phyloP scores from a whole-genome alignment of 768 basidiomycete species.

The Tricholoma hemisulphureum region DNA sequence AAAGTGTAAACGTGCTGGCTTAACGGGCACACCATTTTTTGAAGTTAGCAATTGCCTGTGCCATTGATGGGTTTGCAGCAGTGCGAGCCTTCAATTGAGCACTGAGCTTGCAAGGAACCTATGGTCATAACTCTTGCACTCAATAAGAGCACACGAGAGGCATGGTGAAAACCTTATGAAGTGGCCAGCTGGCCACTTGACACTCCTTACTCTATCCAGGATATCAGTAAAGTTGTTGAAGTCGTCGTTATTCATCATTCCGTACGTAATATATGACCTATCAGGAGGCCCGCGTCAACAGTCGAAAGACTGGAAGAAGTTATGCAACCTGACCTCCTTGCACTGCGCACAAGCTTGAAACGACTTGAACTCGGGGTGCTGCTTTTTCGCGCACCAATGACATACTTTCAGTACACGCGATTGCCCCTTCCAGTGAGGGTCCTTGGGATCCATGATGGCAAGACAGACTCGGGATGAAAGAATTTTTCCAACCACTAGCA shows the following conservation, averaged over 20 bases:
- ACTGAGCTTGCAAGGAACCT: slow-evolving; percentile 23
- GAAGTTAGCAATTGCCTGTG: slow-evolving; percentile 19
- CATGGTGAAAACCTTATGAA: slow-evolving; percentile 19
- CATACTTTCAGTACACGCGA: slow-evolving; percentile 27
- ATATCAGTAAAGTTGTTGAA: background rate
- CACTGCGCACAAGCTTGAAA: slow-evolving; percentile 26
- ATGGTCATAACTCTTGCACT: slow-evolving; percentile 1
- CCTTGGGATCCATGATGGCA: slow-evolving; percentile 2
- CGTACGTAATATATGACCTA: slow-evolving; percentile 27
- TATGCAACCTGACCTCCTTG: slow-evolving; percentile 26
- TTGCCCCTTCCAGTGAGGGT: slow-evolving; percentile 22
- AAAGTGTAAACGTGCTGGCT: background rate
- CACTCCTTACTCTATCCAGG: slow-evolving; percentile 24
- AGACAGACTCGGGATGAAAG: slow-evolving; percentile 8
- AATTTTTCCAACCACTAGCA: too few species aligned
- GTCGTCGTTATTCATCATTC: background rate
- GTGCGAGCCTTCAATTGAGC: slow-evolving; percentile 14
- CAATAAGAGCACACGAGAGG: background rate
- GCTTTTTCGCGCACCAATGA: slow-evolving; percentile 30
- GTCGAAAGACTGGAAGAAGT: background rate
- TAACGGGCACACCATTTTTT: slow-evolving; percentile 23
- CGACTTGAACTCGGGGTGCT: slow-evolving; percentile 20
- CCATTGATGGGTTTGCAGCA: slow-evolving; percentile 12
- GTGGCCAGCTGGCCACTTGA: slow-evolving; percentile 25
- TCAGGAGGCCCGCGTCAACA: background rate